These are phyloP conservation scores for Colletotrichum liriopes DNA, from an alignment of 2,329 filamentous ascomycete genomes.

Conservation along the genomic window DNA sequence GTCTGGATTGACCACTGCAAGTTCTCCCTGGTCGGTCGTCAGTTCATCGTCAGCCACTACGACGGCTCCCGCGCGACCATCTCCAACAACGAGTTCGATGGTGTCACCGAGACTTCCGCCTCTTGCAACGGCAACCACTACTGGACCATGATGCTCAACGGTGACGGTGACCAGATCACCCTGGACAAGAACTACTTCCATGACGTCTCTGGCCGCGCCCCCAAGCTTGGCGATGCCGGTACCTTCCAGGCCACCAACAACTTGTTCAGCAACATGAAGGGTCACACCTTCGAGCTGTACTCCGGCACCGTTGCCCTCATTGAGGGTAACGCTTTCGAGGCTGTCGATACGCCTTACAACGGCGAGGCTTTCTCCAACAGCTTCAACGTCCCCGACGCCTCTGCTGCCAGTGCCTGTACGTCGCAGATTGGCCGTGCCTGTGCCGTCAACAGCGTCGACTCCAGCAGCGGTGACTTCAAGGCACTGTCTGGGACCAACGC, in stretches of 20 bases:
- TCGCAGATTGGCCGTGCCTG: conserved; percentile 34
- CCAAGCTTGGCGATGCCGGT: conserved; percentile 50
- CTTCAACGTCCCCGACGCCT: conserved; percentile 46
- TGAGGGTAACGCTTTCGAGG: conserved; percentile 49
- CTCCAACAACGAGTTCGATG: conserved; percentile 58
- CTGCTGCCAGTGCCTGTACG: conserved; percentile 38
- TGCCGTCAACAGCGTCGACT: conserved; percentile 34
- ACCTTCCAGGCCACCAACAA: conserved; percentile 50
- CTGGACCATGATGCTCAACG: conserved; percentile 53
- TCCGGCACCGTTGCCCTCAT: conserved; percentile 49
- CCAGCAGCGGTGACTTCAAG: conserved; percentile 46
- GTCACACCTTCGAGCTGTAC: conserved; percentile 68
- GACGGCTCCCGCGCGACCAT: conserved; percentile 53
- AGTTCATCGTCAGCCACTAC: conserved; percentile 57
- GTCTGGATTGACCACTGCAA: conserved; percentile 57
- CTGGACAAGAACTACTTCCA: conserved; percentile 52
- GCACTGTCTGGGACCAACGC: conserved; percentile 44
- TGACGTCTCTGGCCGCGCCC: conserved; percentile 49
- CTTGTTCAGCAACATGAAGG: conserved; percentile 49
- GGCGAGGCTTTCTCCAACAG: conserved; percentile 45
- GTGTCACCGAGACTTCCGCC: conserved; percentile 52
- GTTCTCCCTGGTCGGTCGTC: conserved; percentile 58
- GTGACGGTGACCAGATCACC: conserved; percentile 54
- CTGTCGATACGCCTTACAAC: conserved; percentile 53
- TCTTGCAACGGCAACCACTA: conserved; percentile 52